Evolutionary conservation across 495 filamentous ascomycete species (phyloP), one percentile per base, ranked within the genome.

Genomic region (Penicillium atrosanguineum): DNA sequence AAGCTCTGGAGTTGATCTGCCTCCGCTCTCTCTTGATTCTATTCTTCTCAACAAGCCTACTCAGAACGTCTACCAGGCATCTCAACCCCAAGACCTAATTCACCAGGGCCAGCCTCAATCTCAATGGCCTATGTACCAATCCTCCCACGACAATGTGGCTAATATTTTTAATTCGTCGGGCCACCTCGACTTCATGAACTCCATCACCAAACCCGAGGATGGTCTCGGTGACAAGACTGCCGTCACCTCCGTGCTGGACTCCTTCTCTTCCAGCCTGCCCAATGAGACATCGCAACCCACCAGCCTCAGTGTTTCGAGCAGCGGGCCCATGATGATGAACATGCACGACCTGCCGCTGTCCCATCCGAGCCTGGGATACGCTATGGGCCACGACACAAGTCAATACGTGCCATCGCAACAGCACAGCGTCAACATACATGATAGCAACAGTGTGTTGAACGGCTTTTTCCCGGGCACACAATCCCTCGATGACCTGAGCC

Each of bases 291-390:
- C 68, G 34, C 70, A 73, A 45, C 57, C 69, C 0, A 61, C 62
- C 6, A 69, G 59, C 19, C 59, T 73, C 23, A 63, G 53, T 15
- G 63, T 57, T 7, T 62, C 68, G 23, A 69, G 57, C 53, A 63
- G 66, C 7, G 65, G 63, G n/a, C 59, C 69, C 1, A 52, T 65
- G 37, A 71, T 77, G 65, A 63, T 76, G 19, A 72, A 68, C 40
- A 60, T 74, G n/a, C 69, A 73, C n/a, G 71, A 73, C 45, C 47
- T 75, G 6, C 64, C 69, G 0, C 60, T 75, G n/a, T 64, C 71
- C 6, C 71, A 75, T 31, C 56, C 67, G 14, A 60, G 55, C 28
- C 56, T 75, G 6, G 55, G 62, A 14, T 77, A 75, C 47, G 49
- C 47, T 14, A 64, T 77, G 43, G 57, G 66, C 39, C 62, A 70